Evolutionary conservation across 2,329 filamentous ascomycete species (phyloP).

Genomic region (Tolypocladium nubicola): DNA sequence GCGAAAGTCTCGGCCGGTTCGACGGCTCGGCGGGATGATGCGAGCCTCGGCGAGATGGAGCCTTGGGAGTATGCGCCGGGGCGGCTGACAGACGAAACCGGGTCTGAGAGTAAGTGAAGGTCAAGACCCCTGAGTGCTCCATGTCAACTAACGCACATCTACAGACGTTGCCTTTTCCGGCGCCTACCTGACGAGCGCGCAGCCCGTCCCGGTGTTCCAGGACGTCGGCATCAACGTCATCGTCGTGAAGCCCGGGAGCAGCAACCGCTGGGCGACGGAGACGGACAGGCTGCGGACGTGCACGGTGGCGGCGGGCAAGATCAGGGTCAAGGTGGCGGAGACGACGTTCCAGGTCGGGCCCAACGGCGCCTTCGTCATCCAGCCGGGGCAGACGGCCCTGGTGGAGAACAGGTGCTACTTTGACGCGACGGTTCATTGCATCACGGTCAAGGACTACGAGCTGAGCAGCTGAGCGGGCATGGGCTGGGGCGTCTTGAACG

Average conservation of each 20-base stretch:
- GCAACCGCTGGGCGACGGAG: conserved; percentile 18
- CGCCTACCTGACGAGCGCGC: conserved; percentile 25
- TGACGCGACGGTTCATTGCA: conserved; percentile 32
- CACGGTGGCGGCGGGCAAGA: conserved; percentile 29
- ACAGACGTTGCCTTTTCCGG: conserved; percentile 33
- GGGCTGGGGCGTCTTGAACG: not conserved
- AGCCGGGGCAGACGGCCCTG: conserved; percentile 23
- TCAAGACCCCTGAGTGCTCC: not conserved
- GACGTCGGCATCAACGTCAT: conserved; percentile 30
- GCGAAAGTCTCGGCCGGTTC: not conserved
- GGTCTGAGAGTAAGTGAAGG: conserved; percentile 23
- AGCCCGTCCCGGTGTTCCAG: conserved; percentile 23
- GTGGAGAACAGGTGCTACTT: conserved; percentile 33
- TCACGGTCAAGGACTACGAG: conserved; percentile 16
- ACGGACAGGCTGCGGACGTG: conserved; percentile 24
- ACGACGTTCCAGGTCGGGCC: conserved; percentile 29
- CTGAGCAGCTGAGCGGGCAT: not conserved
- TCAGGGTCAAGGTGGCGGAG: conserved; percentile 24
- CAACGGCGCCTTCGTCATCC: conserved; percentile 33
- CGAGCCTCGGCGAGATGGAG: conserved; percentile 21
- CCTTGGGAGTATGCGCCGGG: conserved; percentile 36
- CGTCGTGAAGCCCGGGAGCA: conserved; percentile 26
- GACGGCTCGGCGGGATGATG: conserved; percentile 8
- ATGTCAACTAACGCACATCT: not conserved
- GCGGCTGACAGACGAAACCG: conserved; percentile 18